A percentile compares a stretch with the other conserved stretches of the same genome.
Evolutionary conservation across 2,329 filamentous ascomycete species (phyloP).

Genomic region (Leptographium galeiforme): DNA sequence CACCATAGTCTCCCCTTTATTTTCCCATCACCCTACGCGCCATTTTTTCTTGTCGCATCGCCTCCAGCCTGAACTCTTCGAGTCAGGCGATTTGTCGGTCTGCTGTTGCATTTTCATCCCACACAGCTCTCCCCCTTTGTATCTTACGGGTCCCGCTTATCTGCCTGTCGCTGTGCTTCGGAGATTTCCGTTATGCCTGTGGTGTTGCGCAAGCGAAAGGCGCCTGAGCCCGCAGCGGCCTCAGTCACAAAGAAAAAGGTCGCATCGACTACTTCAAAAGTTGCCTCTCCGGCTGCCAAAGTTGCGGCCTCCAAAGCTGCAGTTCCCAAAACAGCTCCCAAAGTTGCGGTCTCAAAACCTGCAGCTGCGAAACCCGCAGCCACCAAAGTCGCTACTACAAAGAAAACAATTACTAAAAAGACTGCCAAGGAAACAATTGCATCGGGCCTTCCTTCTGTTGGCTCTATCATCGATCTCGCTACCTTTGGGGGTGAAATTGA

Average conservation of each 20-base stretch:
- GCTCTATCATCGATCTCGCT: constrained; percentile 42
- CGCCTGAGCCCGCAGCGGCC: constrained; percentile 31
- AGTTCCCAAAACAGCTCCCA: constrained; percentile 18
- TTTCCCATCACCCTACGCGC: not conserved
- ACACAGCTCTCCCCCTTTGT: not conserved
- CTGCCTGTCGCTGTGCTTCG: not conserved
- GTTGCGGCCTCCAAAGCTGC: constrained; percentile 4
- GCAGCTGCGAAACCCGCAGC: not conserved
- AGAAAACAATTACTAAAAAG: constrained; percentile 9
- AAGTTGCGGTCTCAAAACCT: constrained; percentile 3
- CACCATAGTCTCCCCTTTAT: constrained; percentile 1
- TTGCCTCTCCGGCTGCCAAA: constrained; percentile 4
- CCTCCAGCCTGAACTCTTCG: too few species aligned
- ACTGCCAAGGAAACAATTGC: constrained; percentile 16
- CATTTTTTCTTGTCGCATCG: not conserved
- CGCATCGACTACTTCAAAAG: constrained; percentile 7
- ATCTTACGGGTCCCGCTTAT: not conserved
- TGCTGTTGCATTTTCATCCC: too few species aligned
- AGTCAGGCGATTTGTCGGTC: too few species aligned
- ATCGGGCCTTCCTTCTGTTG: constrained; percentile 26
- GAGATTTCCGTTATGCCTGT: constrained; percentile 31
- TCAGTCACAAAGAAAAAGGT: constrained; percentile 28
- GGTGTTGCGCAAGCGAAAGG: constrained; percentile 49
- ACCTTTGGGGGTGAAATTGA: constrained; percentile 60
- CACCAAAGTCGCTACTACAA: constrained; percentile 9